Evolutionary conservation across 345 rosid species (phyloP).

Genomic region (Cardamine occulta): DNA sequence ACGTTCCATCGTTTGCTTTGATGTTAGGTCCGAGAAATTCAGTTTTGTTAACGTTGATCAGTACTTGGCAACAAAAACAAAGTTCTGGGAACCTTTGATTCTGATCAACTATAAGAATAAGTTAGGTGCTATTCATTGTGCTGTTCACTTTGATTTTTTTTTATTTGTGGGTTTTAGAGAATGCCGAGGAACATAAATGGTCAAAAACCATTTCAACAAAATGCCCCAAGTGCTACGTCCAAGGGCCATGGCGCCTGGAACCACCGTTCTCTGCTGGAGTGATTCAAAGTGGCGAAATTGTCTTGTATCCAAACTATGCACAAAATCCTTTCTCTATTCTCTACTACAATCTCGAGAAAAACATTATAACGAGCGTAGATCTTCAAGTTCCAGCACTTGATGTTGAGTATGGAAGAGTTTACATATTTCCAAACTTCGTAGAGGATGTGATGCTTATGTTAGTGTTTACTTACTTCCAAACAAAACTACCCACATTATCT

Average conservation of each 20-base stretch:
- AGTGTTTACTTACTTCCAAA: constrained; percentile 3
- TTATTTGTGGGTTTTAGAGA: too few relatives aligned
- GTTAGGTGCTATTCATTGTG: too few relatives aligned
- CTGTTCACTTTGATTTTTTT: too few relatives aligned
- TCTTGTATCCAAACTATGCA: background rate
- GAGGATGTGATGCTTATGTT: constrained; percentile 6
- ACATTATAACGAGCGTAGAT: background rate
- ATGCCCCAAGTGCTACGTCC: too few relatives aligned
- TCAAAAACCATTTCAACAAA: too few relatives aligned
- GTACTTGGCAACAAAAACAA: background rate
- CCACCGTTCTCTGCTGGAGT: background rate
- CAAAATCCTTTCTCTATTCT: background rate
- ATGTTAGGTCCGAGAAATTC: constrained; percentile 9
- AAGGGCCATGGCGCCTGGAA: too few relatives aligned
- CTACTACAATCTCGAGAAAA: constrained; percentile 7
- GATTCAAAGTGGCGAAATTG: background rate
- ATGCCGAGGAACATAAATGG: too few relatives aligned
- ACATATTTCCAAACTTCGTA: background rate
- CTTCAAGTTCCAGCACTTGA: background rate
- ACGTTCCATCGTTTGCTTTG: background rate
- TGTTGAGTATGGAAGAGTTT: background rate
- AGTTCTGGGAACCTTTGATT: too few relatives aligned
- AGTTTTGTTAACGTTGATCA: background rate
- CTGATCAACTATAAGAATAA: too few relatives aligned
- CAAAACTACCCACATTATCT: background rate